Evolutionary conservation across 2,329 filamentous ascomycete species (phyloP), one percentile per base, ranked within the genome.

Genomic region (Graphilbum fragrans): DNA sequence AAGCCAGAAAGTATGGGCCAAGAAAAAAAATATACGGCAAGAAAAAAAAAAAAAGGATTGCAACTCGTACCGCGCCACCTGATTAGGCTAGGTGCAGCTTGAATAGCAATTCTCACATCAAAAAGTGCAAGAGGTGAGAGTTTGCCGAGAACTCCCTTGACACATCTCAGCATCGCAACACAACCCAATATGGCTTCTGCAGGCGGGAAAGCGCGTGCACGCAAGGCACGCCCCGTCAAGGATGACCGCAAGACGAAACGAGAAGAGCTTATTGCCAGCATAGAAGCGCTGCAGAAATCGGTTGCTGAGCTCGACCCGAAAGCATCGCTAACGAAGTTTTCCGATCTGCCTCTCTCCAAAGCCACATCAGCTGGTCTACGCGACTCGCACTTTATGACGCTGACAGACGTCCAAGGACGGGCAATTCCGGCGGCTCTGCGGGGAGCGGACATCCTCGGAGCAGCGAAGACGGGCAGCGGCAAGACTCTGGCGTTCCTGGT

Each of bases 401-500:
- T 95, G 50, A 98, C 92, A 47, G 88, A 94, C 50, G 85, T 98
- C 53, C 92, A 98, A 65, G 74, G 82, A 38, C 81, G 81, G 55
- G 87, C 88, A n/a, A 82, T 98, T 45, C 87, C 86, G 6, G 70
- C 87, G 46, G 88, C 86, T 9, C 72, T 98, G 48, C 84, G 93
- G 60, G 85, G 86, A 43, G 68, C 69, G 44, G 92, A 98, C 58
- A 84, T 98, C 33, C 77, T 98, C 33, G 92, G 88, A 34, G 92
- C 92, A 5, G 92, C 92, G 33, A 95, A 96, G 70, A 95, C 88
- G 3, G 88, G 88, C 35, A 93, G 86, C 19, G 92, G 92, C 58
- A 98, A 98, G 69, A 98, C 92, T 1, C 64, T 98, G 20, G 86
- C 92, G 1, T 98, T 98, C 58, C 65, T 98, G 8, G 67, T 96